phyloP scores from a whole-genome alignment of 108 stramenopile species.

The Mayamaea pseudoterrestris region DNA sequence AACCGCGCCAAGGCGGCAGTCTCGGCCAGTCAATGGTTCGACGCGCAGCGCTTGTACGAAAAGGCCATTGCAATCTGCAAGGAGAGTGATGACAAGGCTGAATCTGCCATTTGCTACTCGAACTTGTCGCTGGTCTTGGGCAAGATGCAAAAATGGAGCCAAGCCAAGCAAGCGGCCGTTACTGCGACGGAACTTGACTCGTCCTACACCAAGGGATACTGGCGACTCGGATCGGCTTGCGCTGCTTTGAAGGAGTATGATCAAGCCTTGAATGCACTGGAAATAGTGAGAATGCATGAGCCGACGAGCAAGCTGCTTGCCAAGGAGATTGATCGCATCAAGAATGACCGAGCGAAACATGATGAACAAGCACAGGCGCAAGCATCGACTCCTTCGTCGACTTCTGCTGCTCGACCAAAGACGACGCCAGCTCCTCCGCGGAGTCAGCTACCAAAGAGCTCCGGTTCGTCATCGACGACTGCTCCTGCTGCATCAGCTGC shows the following conservation, averaged over 20 bases:
- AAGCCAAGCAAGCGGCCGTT: slow-evolving; percentile 36
- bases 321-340: slow-evolving; percentile 38
- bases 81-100: slow-evolving; percentile 9
- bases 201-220: slow-evolving; percentile 68
- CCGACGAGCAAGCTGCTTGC: slow-evolving; percentile 56
- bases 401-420: slow-evolving; percentile 4
- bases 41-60: slow-evolving; percentile 60
- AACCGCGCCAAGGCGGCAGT: slow-evolving; percentile 57
- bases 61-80: slow-evolving; percentile 38
- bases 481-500: slow-evolving; percentile 5
- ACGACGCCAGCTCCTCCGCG: background rate
- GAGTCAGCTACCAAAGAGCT: slow-evolving; percentile 1
- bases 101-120: slow-evolving; percentile 38
- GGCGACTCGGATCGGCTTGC: slow-evolving; percentile 62
- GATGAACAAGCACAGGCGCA: slow-evolving; percentile 15
- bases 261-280: slow-evolving; percentile 46
- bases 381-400: background rate
- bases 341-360: slow-evolving; percentile 34
- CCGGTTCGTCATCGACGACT: background rate
- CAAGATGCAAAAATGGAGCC: slow-evolving; percentile 42
- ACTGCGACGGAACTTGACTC: slow-evolving; percentile 38
- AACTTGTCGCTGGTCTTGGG: slow-evolving; percentile 57
- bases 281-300: slow-evolving; percentile 44
- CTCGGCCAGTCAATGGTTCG: slow-evolving; percentile 36
- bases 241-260: slow-evolving; percentile 21